A percentile compares a stretch with the other conserved stretches of the same genome.
phyloP scores from a whole-genome alignment of 1,139 yeast species.

The Arxiozyma slooffiae region DNA sequence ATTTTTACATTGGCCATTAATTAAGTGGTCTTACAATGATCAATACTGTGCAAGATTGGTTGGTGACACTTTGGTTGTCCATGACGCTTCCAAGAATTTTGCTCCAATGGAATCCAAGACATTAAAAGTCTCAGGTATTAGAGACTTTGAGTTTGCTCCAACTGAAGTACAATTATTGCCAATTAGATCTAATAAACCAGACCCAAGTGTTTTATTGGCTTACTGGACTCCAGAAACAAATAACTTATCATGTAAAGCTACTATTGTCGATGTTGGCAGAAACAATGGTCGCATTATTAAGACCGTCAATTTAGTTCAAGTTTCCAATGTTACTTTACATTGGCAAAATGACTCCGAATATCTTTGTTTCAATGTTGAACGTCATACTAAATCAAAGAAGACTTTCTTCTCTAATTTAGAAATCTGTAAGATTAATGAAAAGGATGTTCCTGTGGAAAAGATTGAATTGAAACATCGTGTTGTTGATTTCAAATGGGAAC shows the following conservation, averaged over 20 bases:
- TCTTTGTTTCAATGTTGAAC: conserved; percentile 90
- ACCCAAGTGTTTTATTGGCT: conserved; percentile 55
- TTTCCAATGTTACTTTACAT: conserved; percentile 79
- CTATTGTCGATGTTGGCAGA: conserved; percentile 80
- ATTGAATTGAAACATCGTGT: conserved; percentile 88
- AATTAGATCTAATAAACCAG: conserved; percentile 34
- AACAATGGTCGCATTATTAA: conserved; percentile 59
- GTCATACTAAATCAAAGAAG: conserved; percentile 93
- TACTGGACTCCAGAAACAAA: conserved; percentile 95
- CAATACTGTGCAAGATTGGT: conserved; percentile 92
- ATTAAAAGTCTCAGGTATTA: conserved; percentile 73
- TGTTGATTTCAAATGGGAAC: conserved; percentile 91
- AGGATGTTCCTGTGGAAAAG: conserved; percentile 90
- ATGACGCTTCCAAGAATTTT: conserved; percentile 57
- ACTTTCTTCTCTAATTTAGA: conserved; percentile 86
- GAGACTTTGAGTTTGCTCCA: conserved; percentile 95
- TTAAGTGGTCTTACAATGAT: conserved; percentile 93
- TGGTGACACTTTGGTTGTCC: conserved; percentile 85
- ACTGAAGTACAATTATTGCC: conserved; percentile 63
- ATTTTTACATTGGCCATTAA: conserved; percentile 91
- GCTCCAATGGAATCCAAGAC: conserved; percentile 78
- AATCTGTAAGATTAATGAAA: conserved; percentile 78
- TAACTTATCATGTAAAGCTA: conserved; percentile 92
- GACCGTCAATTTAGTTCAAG: conserved; percentile 91
- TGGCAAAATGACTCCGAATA: conserved; percentile 88